These are phyloP conservation scores for Catunica adiposa DNA, from an alignment of 2,329 filamentous ascomycete species.

Conservation along the genomic window DNA sequence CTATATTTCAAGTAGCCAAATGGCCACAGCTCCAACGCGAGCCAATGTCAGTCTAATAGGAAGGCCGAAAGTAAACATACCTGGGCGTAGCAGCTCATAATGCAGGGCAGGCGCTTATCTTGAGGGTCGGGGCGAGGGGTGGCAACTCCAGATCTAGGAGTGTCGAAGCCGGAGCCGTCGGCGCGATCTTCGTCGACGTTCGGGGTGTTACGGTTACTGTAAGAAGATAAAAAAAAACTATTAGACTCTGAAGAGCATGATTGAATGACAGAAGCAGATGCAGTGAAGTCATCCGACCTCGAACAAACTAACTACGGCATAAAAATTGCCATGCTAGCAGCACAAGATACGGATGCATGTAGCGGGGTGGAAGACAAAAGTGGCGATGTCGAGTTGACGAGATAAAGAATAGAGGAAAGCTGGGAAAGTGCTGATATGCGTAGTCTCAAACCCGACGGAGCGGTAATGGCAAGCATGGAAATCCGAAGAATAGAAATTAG, in stretches of 20 bases:
- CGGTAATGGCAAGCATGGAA: neutral
- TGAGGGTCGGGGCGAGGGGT: constrained; percentile 86
- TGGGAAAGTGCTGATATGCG: neutral
- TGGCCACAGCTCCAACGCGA: too few relatives aligned
- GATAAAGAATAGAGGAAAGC: neutral
- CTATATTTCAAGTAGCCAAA: too few relatives aligned
- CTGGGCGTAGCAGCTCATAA: constrained; percentile 97
- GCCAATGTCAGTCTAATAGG: neutral
- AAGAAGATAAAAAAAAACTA: constrained; percentile 30
- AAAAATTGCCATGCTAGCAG: neutral
- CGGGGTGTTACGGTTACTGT: constrained; percentile 31
- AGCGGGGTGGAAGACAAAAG: neutral
- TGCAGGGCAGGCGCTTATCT: constrained; percentile 88
- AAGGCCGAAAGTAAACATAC: constrained; percentile 54
- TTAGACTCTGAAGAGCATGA: neutral
- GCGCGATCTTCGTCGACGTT: constrained; percentile 46
- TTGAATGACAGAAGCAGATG: constrained; percentile 25
- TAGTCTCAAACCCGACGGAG: too few relatives aligned
- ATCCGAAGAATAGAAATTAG: neutral
- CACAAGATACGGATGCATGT: neutral
- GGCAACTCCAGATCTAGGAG: constrained; percentile 76
- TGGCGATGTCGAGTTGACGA: neutral
- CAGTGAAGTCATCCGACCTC: neutral
- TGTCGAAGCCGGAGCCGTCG: constrained; percentile 69
- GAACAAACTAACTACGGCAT: too few relatives aligned